Evolutionary conservation across 306 rosid genomes (phyloP).

Genomic region (Leucaena leucocephala): DNA sequence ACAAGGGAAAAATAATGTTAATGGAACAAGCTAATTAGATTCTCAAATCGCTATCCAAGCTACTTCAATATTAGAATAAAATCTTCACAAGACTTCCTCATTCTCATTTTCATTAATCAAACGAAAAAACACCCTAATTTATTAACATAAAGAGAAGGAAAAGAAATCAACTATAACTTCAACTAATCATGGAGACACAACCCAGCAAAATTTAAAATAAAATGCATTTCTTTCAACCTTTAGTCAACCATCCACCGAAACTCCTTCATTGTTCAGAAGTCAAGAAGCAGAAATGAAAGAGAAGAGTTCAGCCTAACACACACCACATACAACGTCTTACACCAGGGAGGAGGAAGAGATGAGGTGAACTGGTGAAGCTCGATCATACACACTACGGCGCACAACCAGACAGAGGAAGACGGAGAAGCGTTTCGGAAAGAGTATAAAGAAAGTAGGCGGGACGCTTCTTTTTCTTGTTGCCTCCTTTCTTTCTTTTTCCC

Average conservation of each 20-base stretch:
- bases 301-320: too few relatives aligned
- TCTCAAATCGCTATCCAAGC: too few relatives aligned
- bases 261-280: not conserved
- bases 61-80: not conserved
- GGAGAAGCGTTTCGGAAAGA: not conserved
- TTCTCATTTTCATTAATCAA: not conserved
- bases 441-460: not conserved
- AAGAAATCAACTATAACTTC: not conserved
- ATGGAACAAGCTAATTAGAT: too few relatives aligned
- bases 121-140: not conserved
- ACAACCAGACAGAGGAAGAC: not conserved
- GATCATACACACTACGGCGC: not conserved
- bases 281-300: not conserved
- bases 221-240: not conserved
- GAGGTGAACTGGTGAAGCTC: too few relatives aligned
- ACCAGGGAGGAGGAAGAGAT: too few relatives aligned
- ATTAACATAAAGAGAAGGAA: not conserved
- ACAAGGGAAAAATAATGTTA: not conserved
- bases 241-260: not conserved
- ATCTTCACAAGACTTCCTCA: too few relatives aligned
- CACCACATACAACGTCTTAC: too few relatives aligned
- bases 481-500: not conserved
- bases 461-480: not conserved
- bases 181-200: not conserved
- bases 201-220: not conserved